Conservation (phyloP, 345 rosid species). For the Citrus mangshanensis region DNA sequence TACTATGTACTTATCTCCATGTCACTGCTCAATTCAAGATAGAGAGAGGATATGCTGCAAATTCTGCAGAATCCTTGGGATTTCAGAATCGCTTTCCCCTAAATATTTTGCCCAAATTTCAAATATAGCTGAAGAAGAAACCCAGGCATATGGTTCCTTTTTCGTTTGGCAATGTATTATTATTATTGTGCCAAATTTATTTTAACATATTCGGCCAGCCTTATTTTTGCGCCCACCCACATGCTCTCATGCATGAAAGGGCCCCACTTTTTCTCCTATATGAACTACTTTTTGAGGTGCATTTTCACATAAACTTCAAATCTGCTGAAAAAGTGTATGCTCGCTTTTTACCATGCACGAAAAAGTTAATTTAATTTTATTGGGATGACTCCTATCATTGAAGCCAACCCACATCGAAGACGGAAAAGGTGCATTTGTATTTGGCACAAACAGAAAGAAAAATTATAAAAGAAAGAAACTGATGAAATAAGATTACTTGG, state of each 20-base stretch:
- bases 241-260: constrained; percentile 4
- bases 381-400: constrained; percentile 22
- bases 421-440: constrained; percentile 10
- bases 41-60: neutral
- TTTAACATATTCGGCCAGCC: neutral
- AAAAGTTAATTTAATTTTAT: neutral
- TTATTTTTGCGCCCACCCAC: constrained; percentile 23
- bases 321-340: constrained; percentile 9
- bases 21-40: neutral
- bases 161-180: neutral
- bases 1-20: neutral
- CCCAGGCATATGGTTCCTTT: neutral
- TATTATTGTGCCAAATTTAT: neutral
- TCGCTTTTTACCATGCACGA: constrained; percentile 23
- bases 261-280: neutral
- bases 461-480: neutral
- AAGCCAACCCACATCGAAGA: constrained; percentile 19
- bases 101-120: neutral
- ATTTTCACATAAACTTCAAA: constrained; percentile 12
- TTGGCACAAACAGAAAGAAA: neutral
- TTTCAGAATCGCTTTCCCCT: neutral
- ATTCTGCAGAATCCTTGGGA: neutral
- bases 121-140: neutral
- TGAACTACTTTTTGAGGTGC: neutral
- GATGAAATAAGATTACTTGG: constrained; percentile 11